These are phyloP conservation scores for Herpotrichia juniperi DNA, from an alignment of 2,329 filamentous ascomycete species.

Conservation along the genomic window DNA sequence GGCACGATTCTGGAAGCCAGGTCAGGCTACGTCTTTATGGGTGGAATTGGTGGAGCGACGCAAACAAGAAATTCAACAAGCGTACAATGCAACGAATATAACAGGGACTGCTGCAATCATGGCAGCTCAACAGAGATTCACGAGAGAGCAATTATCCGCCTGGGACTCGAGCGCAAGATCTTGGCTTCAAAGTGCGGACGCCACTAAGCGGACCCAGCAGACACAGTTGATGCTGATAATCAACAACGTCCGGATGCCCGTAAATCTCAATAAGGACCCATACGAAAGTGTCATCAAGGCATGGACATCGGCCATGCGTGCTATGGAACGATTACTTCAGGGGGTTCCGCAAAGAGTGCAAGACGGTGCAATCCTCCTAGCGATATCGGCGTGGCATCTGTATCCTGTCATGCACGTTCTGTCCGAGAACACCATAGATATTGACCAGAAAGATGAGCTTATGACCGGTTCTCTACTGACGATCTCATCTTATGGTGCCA, in stretches of 20 bases:
- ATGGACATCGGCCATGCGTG: slow-evolving; percentile 10
- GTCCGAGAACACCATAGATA: too few relatives aligned
- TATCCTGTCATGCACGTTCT: slow-evolving; percentile 15
- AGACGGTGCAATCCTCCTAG: slow-evolving; percentile 13
- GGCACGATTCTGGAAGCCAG: slow-evolving; percentile 33
- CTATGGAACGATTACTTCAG: slow-evolving; percentile 12
- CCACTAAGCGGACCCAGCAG: slow-evolving; percentile 6
- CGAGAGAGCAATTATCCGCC: slow-evolving; percentile 11
- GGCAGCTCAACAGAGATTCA: slow-evolving; percentile 5
- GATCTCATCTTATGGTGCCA: too few relatives aligned
- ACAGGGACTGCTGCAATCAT: not conserved
- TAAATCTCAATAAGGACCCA: not conserved
- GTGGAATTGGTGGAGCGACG: slow-evolving; percentile 34
- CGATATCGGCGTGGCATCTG: slow-evolving; percentile 20
- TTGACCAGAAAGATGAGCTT: too few relatives aligned
- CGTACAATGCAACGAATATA: not conserved
- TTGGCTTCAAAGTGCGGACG: slow-evolving; percentile 19
- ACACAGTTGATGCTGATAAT: slow-evolving; percentile 18
- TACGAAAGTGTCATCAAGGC: slow-evolving; percentile 10
- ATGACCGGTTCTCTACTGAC: too few relatives aligned
- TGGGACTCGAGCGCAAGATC: slow-evolving; percentile 22
- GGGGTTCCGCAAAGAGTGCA: slow-evolving; percentile 12
- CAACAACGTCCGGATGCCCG: slow-evolving; percentile 14
- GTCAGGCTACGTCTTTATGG: slow-evolving; percentile 44
- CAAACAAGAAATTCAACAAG: slow-evolving; percentile 9